phyloP scores from a whole-genome alignment of 306 rosid species.

The Castanea crenata region DNA sequence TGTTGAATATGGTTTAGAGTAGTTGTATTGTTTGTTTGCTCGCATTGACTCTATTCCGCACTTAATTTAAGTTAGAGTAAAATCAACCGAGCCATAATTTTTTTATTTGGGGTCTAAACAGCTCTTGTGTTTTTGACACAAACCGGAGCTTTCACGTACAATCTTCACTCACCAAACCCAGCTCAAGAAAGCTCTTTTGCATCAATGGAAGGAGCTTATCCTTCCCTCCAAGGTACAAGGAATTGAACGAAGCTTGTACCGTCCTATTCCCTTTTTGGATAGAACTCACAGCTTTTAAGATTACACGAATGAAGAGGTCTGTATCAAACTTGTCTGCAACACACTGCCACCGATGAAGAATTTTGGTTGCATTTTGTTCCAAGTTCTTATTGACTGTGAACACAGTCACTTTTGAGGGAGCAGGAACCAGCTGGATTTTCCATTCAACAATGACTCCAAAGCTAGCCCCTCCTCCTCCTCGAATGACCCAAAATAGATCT shows the following conservation, averaged over 20 bases:
- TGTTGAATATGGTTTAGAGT: no score
- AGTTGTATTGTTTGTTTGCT: no score
- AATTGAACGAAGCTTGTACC: slow-evolving; percentile 5
- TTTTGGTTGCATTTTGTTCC: slow-evolving; percentile 20
- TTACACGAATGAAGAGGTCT: slow-evolving; percentile 10
- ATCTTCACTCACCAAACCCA: neutral
- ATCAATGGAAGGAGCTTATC: slow-evolving; percentile 19
- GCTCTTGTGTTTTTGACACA: no score
- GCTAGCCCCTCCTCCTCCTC: slow-evolving; percentile 30
- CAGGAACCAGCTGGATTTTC: slow-evolving; percentile 14
- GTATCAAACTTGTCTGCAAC: slow-evolving; percentile 4
- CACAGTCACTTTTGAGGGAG: slow-evolving; percentile 22
- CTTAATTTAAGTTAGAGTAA: no score
- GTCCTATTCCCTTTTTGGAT: slow-evolving; percentile 10
- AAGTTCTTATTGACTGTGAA: slow-evolving; percentile 6
- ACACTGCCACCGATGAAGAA: slow-evolving; percentile 19
- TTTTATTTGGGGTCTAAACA: no score
- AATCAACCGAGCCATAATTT: no score
- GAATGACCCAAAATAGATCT: slow-evolving; percentile 21
- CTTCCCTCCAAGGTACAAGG: slow-evolving; percentile 20
- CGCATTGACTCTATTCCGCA: no score
- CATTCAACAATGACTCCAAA: slow-evolving; percentile 19
- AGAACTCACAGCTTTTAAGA: neutral
- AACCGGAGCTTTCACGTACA: neutral
- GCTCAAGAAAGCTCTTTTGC: slow-evolving; percentile 15